Base-by-base conservation (phyloP, 106 monocot genomes). In the Chionographis japonica region DNA sequence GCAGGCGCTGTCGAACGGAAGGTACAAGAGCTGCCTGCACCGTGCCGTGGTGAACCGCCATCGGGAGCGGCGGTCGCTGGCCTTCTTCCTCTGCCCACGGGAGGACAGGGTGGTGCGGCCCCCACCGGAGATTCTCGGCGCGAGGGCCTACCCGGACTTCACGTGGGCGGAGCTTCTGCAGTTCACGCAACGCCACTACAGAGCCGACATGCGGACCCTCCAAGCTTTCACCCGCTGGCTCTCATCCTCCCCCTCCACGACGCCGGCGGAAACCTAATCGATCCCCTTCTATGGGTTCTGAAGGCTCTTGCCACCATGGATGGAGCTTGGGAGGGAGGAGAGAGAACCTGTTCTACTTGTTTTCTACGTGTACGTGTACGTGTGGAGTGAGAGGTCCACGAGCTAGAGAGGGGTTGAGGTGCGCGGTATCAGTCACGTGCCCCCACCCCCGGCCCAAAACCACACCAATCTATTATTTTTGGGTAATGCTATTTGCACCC, bases 1-100 rank as follows among this genome's bases (percentile, higher is more conserved):
- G 71, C 69, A 89, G 88, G 88, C 88, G 12, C 35, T 89, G 70
- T 85, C 81, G 0, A 85, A 89, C 9, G 88, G 85, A 20, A 76
- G 76, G 68, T 89, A 85, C 81, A 89, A 89, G 67, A 89, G 88
- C 55, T 85, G 88, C 68, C 76, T 89, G 19, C 88, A 89, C 62
- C 58, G 88, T 8, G 88, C 85, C 20, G 88, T 89, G 40, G 88
- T 89, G 69, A 89, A 89, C 81, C 60, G 50, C 40, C 65, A 52
- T 9, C 42, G 59, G 49, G 85, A 85, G 66, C 69, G 88, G 61
- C 66, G 73, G 40, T 89, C 88, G 39, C 61, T 89, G 50, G 85
- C 85, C 12, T 89, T 85, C 79, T 89, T 89, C 62, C 76, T 89
- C 1, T 85, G 88, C 73, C 88, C 88, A 3, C 63, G 54, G 64